phyloP scores from a whole-genome alignment of 306 rosid species.

The Luffa acutangula region DNA sequence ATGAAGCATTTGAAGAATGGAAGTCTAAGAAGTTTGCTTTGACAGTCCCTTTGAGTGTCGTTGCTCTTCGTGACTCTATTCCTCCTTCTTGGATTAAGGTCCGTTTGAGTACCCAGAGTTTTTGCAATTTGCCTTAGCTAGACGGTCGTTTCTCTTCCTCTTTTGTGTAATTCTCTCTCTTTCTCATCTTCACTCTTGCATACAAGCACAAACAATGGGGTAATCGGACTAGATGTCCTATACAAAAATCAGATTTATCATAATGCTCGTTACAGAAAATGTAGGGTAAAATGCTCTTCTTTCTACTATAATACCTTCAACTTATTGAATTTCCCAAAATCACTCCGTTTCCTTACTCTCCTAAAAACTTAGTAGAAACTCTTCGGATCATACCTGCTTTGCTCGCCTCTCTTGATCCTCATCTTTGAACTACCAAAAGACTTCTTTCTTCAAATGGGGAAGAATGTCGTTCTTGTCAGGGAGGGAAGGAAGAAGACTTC shows the following conservation, averaged over 20 bases:
- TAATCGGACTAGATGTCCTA: background rate
- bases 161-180: background rate
- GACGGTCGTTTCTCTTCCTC: background rate
- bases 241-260: background rate
- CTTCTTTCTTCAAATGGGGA: background rate
- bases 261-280: background rate
- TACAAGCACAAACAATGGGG: background rate
- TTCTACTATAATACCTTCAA: background rate
- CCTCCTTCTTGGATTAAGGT: constrained; percentile 99
- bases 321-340: background rate
- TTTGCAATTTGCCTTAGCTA: background rate
- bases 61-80: constrained; percentile 75
- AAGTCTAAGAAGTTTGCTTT: constrained; percentile 70
- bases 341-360: background rate
- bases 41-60: constrained; percentile 70
- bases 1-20: constrained; percentile 59
- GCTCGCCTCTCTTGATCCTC: background rate
- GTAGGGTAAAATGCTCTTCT: background rate
- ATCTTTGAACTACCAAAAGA: background rate
- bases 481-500: background rate
- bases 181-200: background rate
- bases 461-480: background rate
- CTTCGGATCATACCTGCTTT: background rate
- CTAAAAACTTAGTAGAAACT: background rate
- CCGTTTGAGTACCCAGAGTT: background rate